phyloP scores from a whole-genome alignment of 768 basidiomycete genomes.

The Boletus pseudopeckii region DNA sequence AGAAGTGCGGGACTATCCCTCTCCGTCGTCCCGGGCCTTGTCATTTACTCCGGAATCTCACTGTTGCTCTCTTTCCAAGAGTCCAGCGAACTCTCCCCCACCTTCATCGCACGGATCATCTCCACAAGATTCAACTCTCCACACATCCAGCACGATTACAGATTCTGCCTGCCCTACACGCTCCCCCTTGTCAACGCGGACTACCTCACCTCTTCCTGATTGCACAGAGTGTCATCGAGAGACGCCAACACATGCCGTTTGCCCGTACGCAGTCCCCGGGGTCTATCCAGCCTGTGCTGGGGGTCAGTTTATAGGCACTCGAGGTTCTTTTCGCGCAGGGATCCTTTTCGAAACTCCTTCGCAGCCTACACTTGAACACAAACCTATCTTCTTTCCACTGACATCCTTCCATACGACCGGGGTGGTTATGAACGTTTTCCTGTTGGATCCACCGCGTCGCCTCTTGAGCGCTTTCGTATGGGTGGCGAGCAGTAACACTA shows the following conservation, averaged over 20 bases:
- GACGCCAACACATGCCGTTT: slow-evolving; percentile 2
- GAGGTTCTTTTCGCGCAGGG: slow-evolving; percentile 7
- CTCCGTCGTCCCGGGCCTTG: slow-evolving; percentile 15
- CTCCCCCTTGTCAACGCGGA: slow-evolving; percentile 23
- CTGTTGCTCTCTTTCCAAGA: slow-evolving; percentile 23
- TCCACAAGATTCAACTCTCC: slow-evolving; percentile 22
- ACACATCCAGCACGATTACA: not conserved
- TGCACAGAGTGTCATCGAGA: slow-evolving; percentile 17
- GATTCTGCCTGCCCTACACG: slow-evolving; percentile 12
- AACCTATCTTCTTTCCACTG: slow-evolving; percentile 56
- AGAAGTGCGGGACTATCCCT: slow-evolving; percentile 35
- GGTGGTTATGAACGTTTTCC: slow-evolving; percentile 74
- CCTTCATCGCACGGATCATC: slow-evolving; percentile 28
- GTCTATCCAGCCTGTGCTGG: slow-evolving; percentile 7
- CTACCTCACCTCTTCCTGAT: slow-evolving; percentile 22
- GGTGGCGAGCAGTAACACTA: slow-evolving; percentile 43
- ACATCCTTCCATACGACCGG: slow-evolving; percentile 62
- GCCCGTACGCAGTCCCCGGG: slow-evolving; percentile 1
- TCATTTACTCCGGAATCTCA: slow-evolving; percentile 13
- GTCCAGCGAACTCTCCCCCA: slow-evolving; percentile 27
- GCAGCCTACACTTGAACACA: slow-evolving; percentile 11
- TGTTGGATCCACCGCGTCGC: slow-evolving; percentile 60
- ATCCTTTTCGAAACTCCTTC: slow-evolving; percentile 10
- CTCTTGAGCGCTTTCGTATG: slow-evolving; percentile 70
- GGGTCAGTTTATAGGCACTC: not conserved